phyloP scores from a whole-genome alignment of 192 early-diverging fungal species.

The Glomus cerebriforme region DNA sequence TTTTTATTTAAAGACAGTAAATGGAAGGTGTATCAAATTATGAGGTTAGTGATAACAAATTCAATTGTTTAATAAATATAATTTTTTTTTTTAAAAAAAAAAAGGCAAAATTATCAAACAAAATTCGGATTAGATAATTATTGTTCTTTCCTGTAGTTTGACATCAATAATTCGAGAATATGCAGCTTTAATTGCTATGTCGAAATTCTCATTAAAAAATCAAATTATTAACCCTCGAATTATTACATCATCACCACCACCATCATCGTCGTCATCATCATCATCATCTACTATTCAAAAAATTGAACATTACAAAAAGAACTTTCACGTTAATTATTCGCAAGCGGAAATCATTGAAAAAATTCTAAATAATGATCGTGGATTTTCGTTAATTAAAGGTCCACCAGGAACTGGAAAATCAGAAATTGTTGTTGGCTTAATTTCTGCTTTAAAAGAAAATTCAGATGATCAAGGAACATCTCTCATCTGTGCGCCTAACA shows the following conservation, averaged over 20 bases:
- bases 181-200: constrained; percentile 66
- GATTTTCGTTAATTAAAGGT: constrained; percentile 90
- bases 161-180: constrained; percentile 86
- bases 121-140: too few relatives aligned
- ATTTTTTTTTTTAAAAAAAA: neutral
- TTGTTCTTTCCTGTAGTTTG: constrained; percentile 47
- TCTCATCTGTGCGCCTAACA: constrained; percentile 92
- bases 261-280: constrained; percentile 34
- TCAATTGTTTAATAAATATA: neutral
- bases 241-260: constrained; percentile 30
- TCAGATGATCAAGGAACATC: constrained; percentile 39
- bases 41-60: constrained; percentile 38
- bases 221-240: constrained; percentile 66
- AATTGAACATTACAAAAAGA: constrained; percentile 51
- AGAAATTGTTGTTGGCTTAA: constrained; percentile 84
- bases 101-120: too few relatives aligned
- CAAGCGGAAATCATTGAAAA: constrained; percentile 83
- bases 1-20: constrained; percentile 37
- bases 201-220: constrained; percentile 57
- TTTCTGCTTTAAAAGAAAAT: constrained; percentile 51
- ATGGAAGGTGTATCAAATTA: constrained; percentile 46
- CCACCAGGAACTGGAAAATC: constrained; percentile 68
- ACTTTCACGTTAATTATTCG: constrained; percentile 79
- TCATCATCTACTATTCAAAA: constrained; percentile 35
- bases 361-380: constrained; percentile 61